Base-by-base conservation (phyloP, 164 flowering plant species). In the Houttuynia cordata region DNA sequence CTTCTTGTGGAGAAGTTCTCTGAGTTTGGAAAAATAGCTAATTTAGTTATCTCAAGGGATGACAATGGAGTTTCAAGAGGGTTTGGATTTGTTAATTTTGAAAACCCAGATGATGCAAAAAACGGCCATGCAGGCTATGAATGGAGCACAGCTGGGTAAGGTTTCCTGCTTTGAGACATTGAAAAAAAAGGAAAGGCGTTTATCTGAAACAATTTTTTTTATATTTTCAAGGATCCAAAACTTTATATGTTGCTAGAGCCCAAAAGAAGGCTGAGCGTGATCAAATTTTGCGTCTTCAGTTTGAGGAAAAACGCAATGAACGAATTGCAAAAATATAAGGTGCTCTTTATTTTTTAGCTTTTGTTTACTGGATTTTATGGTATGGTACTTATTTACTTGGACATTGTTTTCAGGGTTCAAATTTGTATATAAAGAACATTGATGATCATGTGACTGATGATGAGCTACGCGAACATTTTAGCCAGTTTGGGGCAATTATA, bases 31-130 rank as follows among this genome's bases (percentile, higher is more conserved):
- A 83, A 76, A 65, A 74, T 93, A 56, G 61, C 70, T 50, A 86
- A 91, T 67, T 57, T 80, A 42, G 73, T 68, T 30, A 68, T 93
- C 49, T 45, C 79, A 49, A 87, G 70, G 74, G 88, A 87, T 66
- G 82, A 74, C 0, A 73, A 73, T 61, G 96, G 96, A 40, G 62
- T 56, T n/a, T 83, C 96, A 7, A 86, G 58, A 67, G 96, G 98
- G 34, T 93, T 89, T 81, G 98, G 96, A 40, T 93, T 93, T 73
- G 88, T 93, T 19, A 87, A 87, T 67, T 87, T 80, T 75, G 94
- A 82, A 4, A 74, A 62, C 55, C 78, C 96, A 14, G 87, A 81
- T 56, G 90, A 84, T 74, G 97, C 97, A 17, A 81, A 67, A 57
- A n/a, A 40, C 58, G 50, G 98, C 98, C 49, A 19, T 74, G 68